phyloP scores from a whole-genome alignment of 2,329 filamentous ascomycete genomes.

The Podosphaera fusca region DNA sequence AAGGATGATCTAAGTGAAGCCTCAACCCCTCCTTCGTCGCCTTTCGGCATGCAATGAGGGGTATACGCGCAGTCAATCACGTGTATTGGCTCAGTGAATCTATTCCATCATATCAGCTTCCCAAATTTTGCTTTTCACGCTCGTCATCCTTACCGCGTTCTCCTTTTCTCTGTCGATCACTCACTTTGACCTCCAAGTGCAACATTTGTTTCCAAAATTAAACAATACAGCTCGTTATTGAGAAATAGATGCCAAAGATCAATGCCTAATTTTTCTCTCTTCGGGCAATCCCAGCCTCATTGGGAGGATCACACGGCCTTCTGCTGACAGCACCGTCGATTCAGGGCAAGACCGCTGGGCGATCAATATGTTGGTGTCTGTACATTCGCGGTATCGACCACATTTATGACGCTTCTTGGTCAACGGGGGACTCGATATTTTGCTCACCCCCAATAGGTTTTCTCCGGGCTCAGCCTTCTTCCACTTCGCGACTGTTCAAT shows the following conservation, averaged over 20 bases:
- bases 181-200: neutral
- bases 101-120: neutral
- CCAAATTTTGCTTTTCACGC: neutral
- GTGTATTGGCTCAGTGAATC: neutral
- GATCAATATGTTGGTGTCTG: neutral
- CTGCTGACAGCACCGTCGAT: neutral
- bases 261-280: neutral
- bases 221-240: neutral
- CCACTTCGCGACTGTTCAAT: too few relatives aligned
- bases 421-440: neutral
- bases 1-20: neutral
- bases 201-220: neutral
- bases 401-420: neutral
- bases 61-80: neutral
- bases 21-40: neutral
- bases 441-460: neutral
- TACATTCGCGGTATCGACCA: neutral
- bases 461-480: too few relatives aligned
- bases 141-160: neutral
- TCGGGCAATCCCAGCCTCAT: neutral
- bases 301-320: neutral
- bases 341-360: neutral
- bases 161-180: neutral
- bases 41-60: neutral
- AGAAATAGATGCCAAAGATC: neutral